Base-by-base conservation (phyloP, 176 grass and related monocot genomes). In the Elaeis guineensis region DNA sequence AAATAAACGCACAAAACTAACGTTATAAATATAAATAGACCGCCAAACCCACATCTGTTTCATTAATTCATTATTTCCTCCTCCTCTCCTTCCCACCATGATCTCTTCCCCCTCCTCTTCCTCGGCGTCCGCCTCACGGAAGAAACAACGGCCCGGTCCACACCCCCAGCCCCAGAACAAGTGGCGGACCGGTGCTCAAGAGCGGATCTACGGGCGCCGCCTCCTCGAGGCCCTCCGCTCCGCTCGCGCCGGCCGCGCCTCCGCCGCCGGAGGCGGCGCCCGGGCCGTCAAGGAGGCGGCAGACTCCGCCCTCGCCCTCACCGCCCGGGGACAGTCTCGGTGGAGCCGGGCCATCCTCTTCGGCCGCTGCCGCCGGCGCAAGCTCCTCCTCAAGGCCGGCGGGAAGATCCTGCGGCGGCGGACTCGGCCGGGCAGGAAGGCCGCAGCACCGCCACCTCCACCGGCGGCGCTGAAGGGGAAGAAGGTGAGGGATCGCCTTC, bases 311-410 rank as follows among this genome's bases (percentile, higher is more conserved):
- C 93, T 98, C 8, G 93, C 87, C 24, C 79, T 92, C 21, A 98
- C 88, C 1, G 93, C 93, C 52, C 66, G 79, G 5, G 93, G 87
- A 0, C 93, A 85, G 73, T 86, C 93, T 11, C 81, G 87, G 23
- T 98, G 93, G 93, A 98, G 93, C 81, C 87, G 93, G 7, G 87
- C 93, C 55, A 89, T 98, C 69, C 76, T 98, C 52, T 78, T 98
- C 7, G 23, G 64, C 66, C 59, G 90, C 49, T 61, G 75, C 54
- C 78, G 84, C 4, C 80, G 78, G 21, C 69, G 70, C 25, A 54
- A 67, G 65, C n/a, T 98, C 49, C 83, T 91, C 25, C 72, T 98
- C 51, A 98, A 92, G 75, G 87, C 87, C 66, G 81, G 76, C 0
- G 81, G 81, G 17, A 80, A 81, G 62, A 70, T 79, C 58, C 70